Percentiles rank a stretch among this genome's conserved stretches.
Evolutionary conservation across 192 early-diverging fungal genomes (phyloP).

Genomic region (Entomortierella parvispora): DNA sequence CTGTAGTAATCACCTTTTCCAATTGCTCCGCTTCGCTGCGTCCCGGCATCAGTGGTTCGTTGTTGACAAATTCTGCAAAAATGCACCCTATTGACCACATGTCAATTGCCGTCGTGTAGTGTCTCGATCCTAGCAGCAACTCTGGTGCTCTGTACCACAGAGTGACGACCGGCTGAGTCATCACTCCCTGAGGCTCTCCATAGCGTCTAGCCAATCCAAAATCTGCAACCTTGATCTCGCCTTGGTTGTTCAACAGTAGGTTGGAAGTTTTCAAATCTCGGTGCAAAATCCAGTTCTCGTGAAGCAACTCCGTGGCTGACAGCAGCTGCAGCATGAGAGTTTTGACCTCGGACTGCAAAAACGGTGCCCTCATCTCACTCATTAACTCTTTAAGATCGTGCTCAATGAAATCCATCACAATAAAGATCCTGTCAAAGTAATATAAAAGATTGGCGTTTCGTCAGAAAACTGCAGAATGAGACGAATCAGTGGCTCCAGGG

Average conservation of each 20-base stretch:
- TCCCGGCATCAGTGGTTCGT: conserved; percentile 85
- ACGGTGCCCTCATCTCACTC: conserved; percentile 83
- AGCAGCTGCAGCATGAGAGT: conserved; percentile 78
- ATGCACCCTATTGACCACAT: conserved; percentile 98
- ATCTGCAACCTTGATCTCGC: conserved; percentile 75
- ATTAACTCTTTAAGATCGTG: conserved; percentile 94
- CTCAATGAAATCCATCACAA: conserved; percentile 98
- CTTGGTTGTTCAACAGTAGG: conserved; percentile 67
- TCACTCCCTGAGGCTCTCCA: conserved; percentile 68
- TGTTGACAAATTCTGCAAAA: conserved; percentile 92
- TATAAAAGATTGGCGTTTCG: too few relatives aligned
- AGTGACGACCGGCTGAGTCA: conserved; percentile 76
- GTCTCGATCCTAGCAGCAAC: conserved; percentile 65
- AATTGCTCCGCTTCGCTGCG: conserved; percentile 84
- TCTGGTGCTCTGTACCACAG: conserved; percentile 80
- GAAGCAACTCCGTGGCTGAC: conserved; percentile 68
- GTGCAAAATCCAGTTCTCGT: conserved; percentile 77
- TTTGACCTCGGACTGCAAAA: conserved; percentile 88
- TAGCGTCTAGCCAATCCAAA: conserved; percentile 74
- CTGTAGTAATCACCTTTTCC: conserved; percentile 71
- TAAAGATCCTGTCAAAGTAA: conserved; percentile 78
- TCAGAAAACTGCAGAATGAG: background rate
- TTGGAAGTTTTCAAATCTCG: conserved; percentile 77
- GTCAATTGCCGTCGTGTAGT: conserved; percentile 77
- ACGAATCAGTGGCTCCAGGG: too few relatives aligned